Percentiles rank a stretch among this genome's conserved stretches.
Evolutionary conservation across 306 rosid species (phyloP).

Genomic region (Trifolium pratense): DNA sequence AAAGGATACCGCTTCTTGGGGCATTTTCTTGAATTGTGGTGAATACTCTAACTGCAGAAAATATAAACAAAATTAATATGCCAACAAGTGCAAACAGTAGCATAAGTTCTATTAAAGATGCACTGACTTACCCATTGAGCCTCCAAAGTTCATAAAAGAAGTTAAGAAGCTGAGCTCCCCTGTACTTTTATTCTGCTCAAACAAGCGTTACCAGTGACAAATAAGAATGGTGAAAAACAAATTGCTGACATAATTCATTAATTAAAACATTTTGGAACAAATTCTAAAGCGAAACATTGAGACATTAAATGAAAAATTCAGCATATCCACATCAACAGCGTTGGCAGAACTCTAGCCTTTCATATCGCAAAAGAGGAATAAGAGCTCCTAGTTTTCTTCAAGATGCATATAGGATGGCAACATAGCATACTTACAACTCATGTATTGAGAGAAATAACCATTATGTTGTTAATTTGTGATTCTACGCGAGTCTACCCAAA

Average conservation of each 20-base stretch:
- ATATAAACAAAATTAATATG: slow-evolving; percentile 15
- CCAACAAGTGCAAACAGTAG: slow-evolving; percentile 32
- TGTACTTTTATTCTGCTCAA: slow-evolving; percentile 84
- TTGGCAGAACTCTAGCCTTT: slow-evolving; percentile 26
- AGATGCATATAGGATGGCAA: slow-evolving; percentile 28
- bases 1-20: slow-evolving; percentile 83
- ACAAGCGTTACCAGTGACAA: slow-evolving; percentile 41
- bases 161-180: slow-evolving; percentile 99
- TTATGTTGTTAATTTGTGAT: background rate
- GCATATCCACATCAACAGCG: slow-evolving; percentile 36
- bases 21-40: slow-evolving; percentile 92
- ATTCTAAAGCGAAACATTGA: slow-evolving; percentile 5
- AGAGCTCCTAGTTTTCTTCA: slow-evolving; percentile 29
- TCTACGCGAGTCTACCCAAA: background rate
- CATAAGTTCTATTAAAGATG: slow-evolving; percentile 7
- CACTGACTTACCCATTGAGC: slow-evolving; percentile 78
- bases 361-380: slow-evolving; percentile 10
- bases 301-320: slow-evolving; percentile 27
- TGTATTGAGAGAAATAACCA: background rate
- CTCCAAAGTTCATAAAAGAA: slow-evolving; percentile 85
- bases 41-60: slow-evolving; percentile 86
- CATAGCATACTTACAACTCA: background rate
- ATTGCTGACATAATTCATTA: slow-evolving; percentile 30
- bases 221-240: slow-evolving; percentile 39
- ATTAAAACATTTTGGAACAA: slow-evolving; percentile 10